Evolutionary conservation across 2,329 filamentous ascomycete genomes (phyloP).

Genomic region (Monascus ruber): DNA sequence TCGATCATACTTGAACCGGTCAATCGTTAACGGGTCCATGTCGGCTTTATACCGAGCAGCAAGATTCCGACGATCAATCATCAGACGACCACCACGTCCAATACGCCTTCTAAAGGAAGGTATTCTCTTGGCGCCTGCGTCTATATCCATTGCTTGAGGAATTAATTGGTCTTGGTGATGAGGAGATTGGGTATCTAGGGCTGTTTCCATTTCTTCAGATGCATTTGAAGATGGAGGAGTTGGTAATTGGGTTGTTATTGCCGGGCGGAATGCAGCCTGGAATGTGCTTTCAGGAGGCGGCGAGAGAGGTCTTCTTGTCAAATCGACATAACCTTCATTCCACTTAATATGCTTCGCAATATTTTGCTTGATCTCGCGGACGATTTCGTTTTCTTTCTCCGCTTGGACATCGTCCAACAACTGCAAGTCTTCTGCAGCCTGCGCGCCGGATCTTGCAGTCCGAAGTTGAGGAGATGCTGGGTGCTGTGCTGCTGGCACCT

Average conservation of each 20-base stretch:
- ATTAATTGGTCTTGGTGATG: slow-evolving; percentile 27
- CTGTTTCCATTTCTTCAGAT: slow-evolving; percentile 32
- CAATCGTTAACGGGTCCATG: slow-evolving; percentile 40
- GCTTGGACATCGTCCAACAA: slow-evolving; percentile 64
- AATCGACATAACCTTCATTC: slow-evolving; percentile 82
- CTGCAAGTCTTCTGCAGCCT: slow-evolving; percentile 68
- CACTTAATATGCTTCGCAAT: slow-evolving; percentile 80
- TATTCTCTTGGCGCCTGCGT: slow-evolving; percentile 33
- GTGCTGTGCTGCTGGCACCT: slow-evolving; percentile 50
- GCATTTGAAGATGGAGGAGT: slow-evolving; percentile 39
- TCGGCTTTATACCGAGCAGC: slow-evolving; percentile 40
- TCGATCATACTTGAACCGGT: slow-evolving; percentile 78
- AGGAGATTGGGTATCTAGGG: slow-evolving; percentile 22
- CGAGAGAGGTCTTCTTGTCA: slow-evolving; percentile 74
- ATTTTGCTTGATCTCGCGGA: slow-evolving; percentile 73
- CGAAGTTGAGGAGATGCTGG: slow-evolving; percentile 55
- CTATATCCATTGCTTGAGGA: slow-evolving; percentile 31
- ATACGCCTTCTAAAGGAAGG: slow-evolving; percentile 73
- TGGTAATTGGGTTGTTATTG: slow-evolving; percentile 53
- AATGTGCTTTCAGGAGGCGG: slow-evolving; percentile 57
- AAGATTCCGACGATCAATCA: slow-evolving; percentile 75
- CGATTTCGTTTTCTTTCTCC: slow-evolving; percentile 72
- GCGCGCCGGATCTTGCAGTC: slow-evolving; percentile 58
- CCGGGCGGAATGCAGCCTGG: slow-evolving; percentile 57
- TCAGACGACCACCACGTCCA: slow-evolving; percentile 71